Conservation (phyloP, 2,329 filamentous ascomycete genomes). For the Aspergillus amoenus region DNA sequence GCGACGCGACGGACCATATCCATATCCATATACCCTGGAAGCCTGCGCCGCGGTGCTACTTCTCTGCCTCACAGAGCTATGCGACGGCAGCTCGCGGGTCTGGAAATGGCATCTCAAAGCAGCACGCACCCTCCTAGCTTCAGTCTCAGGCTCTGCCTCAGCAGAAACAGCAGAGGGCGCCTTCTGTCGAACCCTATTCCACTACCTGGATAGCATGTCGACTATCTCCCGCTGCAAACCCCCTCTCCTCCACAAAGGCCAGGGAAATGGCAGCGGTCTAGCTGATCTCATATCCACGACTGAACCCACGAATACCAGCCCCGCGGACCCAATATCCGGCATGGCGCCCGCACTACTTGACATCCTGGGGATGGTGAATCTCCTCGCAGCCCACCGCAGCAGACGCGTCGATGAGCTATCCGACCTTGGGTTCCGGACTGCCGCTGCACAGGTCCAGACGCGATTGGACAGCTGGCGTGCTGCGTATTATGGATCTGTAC, state of each 20-base stretch:
- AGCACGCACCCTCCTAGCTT: constrained; percentile 40
- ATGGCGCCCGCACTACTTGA: constrained; percentile 24
- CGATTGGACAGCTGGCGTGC: constrained; percentile 40
- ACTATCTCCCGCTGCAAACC: constrained; percentile 32
- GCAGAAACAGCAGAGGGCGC: constrained; percentile 26
- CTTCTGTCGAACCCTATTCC: constrained; percentile 44
- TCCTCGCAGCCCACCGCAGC: constrained; percentile 29
- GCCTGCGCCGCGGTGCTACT: constrained; percentile 43
- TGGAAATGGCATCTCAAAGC: constrained; percentile 37
- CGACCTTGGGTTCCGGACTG: constrained; percentile 31
- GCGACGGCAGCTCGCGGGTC: too few relatives aligned
- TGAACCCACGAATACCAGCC: too few relatives aligned
- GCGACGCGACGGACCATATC: constrained; percentile 10
- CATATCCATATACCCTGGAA: constrained; percentile 29
- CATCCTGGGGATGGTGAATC: constrained; percentile 28
- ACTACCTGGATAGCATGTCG: constrained; percentile 32
- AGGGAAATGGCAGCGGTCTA: constrained; percentile 1
- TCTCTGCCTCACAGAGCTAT: constrained; percentile 46
- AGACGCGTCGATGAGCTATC: constrained; percentile 28
- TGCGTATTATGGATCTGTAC: constrained; percentile 13
- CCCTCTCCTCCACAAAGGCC: constrained; percentile 11
- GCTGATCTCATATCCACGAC: not conserved
- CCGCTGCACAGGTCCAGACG: constrained; percentile 34
- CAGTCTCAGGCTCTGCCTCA: constrained; percentile 28
- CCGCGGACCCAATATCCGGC: constrained; percentile 16